Evolutionary conservation across 176 grass and related monocot species (phyloP), one percentile per base, ranked within the genome.

Genomic region (Urochloa ruziziensis): DNA sequence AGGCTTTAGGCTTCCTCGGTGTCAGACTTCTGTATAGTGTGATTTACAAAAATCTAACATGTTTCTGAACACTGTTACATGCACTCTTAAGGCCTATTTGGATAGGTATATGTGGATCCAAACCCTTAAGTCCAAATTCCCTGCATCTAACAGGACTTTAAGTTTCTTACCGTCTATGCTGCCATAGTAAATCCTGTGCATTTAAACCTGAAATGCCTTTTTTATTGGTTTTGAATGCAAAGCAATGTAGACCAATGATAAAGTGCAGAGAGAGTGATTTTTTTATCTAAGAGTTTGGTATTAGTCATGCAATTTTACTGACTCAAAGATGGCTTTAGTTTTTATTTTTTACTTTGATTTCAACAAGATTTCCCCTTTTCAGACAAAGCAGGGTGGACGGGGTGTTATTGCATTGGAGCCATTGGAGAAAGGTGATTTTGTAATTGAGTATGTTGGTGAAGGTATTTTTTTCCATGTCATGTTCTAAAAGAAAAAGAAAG

Each of bases 391-490:
- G 64, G 93, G 93, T 94, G 96, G 93, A 70, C 95, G 93, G 96
- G 93, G 93, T 82, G 96, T 89, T 82, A 51, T 98, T 76, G 81
- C 89, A 53, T 77, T 93, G 75, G 96, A 98, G 67, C 81, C 77
- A 1, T 67, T 98, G 80, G 86, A 98, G 54, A 98, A 93, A 82
- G 91, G 85, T 48, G 93, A 98, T 88, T 98, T 98, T 90, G 70
- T 98, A 82, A 93, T 98, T 5, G 96, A 98, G 85, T 95, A 95
- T 80, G 92, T 98, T 92, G 96, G 96, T 39, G 96, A 98, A 98
- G 96, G 96, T 98, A 21, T 35, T 59, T 29, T 56, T 62, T 49
- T 23, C 24, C 46, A 62, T 74, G 25, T 81, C 30, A 16, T 73
- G 56, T 34, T 77, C 23, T 23, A 0, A 83, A 2, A 6, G 5